Percentiles rank a stretch among this genome's conserved stretches.
phyloP scores from a whole-genome alignment of 805 yeast genomes.

The Barnettozyma wickerhamii region DNA sequence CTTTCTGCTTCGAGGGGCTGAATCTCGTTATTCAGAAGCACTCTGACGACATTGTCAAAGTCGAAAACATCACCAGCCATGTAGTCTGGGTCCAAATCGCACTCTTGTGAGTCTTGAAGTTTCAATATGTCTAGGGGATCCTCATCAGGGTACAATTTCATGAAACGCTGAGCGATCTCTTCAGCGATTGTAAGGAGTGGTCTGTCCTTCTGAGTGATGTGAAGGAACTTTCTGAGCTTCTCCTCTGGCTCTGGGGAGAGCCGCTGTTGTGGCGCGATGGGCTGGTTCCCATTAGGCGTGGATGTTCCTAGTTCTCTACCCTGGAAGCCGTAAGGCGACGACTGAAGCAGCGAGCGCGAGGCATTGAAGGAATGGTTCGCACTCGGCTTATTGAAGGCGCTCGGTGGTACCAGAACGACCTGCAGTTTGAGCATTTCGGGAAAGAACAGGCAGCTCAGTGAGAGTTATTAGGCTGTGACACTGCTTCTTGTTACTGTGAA shows the following conservation, averaged over 20 bases:
- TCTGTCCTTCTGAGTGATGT: constrained; percentile 48
- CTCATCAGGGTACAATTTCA: constrained; percentile 61
- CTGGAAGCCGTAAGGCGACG: constrained; percentile 11
- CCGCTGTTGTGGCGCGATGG: constrained; percentile 1
- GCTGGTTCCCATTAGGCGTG: constrained; percentile 10
- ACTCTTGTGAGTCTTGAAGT: constrained; percentile 61
- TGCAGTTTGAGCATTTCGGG: constrained; percentile 15
- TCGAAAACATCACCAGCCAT: constrained; percentile 60
- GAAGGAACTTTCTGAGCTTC: constrained; percentile 52
- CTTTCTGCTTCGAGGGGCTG: constrained; percentile 21
- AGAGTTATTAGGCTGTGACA: too few species aligned
- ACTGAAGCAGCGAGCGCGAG: neutral
- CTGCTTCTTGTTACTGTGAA: neutral
- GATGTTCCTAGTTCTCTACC: constrained; percentile 7
- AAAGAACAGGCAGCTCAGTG: neutral
- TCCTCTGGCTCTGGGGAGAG: constrained; percentile 24
- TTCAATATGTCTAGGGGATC: constrained; percentile 50
- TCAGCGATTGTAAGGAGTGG: constrained; percentile 45
- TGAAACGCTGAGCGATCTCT: constrained; percentile 52
- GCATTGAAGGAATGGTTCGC: constrained; percentile 3
- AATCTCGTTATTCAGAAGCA: constrained; percentile 38
- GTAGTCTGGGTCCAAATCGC: constrained; percentile 81
- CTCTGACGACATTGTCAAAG: constrained; percentile 41
- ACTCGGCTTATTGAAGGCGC: constrained; percentile 24
- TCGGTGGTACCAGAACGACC: constrained; percentile 40